Evolutionary conservation across 352 stramenopile species (phyloP).

Genomic region (Aphanomyces invadans): DNA sequence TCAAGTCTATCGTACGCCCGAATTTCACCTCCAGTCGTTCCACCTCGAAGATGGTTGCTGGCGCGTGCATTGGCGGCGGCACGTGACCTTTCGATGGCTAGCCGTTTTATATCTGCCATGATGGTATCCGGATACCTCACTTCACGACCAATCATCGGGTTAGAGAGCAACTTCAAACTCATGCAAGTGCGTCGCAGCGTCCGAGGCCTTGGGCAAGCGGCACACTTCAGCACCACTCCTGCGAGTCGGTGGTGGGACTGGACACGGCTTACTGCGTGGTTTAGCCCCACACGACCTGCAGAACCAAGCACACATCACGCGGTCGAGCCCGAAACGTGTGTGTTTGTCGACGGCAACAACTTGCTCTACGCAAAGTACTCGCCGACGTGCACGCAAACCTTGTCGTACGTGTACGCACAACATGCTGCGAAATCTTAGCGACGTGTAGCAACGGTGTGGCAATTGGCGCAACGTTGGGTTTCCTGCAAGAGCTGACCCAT

Average conservation of each 20-base stretch:
- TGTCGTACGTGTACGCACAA: constrained; percentile 28
- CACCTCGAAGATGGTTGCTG: constrained; percentile 11
- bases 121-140: no score
- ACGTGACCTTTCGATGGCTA: not conserved
- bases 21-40: not conserved
- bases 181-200: no score
- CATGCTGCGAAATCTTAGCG: not conserved
- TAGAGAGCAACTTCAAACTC: no score
- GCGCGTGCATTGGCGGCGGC: no score
- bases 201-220: no score
- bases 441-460: constrained; percentile 32
- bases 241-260: not conserved
- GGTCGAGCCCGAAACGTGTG: constrained; percentile 32
- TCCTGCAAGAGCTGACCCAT: constrained; percentile 37
- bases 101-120: not conserved
- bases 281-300: not conserved
- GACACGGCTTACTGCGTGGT: not conserved
- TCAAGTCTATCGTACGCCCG: no score
- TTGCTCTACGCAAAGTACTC: constrained; percentile 52
- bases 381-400: constrained; percentile 28
- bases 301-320: not conserved
- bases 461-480: constrained; percentile 38
- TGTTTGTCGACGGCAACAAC: constrained; percentile 64
- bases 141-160: no score
- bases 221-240: not conserved